A percentile compares a stretch with the other conserved stretches of the same genome.
These are phyloP conservation scores for Cutaneotrichosporon mucoides DNA, from an alignment of 1,284 basidiomycete species.

Conservation along the genomic window DNA sequence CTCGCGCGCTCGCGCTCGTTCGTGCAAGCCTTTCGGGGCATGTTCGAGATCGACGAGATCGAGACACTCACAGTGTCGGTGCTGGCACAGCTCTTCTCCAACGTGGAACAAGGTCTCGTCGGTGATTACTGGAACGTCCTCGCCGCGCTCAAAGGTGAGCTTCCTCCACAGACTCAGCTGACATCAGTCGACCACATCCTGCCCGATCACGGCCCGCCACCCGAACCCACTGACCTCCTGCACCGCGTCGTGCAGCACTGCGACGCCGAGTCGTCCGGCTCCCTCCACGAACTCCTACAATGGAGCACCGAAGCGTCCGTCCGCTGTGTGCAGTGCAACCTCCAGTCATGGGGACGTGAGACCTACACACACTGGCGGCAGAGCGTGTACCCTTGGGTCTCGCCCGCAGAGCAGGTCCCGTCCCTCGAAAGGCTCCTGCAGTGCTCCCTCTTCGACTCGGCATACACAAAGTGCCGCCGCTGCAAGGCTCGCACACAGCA, in stretches of 20 bases:
- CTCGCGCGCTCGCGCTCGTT: background rate
- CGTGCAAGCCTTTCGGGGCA: background rate
- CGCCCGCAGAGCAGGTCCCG: background rate
- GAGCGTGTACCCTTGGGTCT: background rate
- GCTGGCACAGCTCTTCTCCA: background rate
- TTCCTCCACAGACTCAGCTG: background rate
- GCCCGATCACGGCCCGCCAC: background rate
- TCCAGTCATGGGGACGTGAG: background rate
- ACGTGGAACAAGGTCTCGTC: background rate
- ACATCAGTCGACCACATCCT: background rate
- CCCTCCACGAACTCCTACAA: background rate
- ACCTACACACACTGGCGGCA: background rate
- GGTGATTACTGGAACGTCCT: background rate
- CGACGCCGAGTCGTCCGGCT: background rate
- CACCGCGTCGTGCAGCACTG: background rate
- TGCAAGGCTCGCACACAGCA: background rate
- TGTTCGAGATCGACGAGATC: background rate
- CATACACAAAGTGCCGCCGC: background rate
- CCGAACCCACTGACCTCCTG: slow-evolving; percentile 1
- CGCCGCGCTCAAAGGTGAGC: background rate
- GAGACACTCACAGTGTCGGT: slow-evolving; percentile 1
- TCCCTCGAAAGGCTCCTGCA: background rate
- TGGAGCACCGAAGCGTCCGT: background rate
- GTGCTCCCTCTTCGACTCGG: background rate
- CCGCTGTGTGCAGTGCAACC: slow-evolving; percentile 1